phyloP scores from a whole-genome alignment of 2,329 filamentous ascomycete species.

The Verticillium nonalfalfae region DNA sequence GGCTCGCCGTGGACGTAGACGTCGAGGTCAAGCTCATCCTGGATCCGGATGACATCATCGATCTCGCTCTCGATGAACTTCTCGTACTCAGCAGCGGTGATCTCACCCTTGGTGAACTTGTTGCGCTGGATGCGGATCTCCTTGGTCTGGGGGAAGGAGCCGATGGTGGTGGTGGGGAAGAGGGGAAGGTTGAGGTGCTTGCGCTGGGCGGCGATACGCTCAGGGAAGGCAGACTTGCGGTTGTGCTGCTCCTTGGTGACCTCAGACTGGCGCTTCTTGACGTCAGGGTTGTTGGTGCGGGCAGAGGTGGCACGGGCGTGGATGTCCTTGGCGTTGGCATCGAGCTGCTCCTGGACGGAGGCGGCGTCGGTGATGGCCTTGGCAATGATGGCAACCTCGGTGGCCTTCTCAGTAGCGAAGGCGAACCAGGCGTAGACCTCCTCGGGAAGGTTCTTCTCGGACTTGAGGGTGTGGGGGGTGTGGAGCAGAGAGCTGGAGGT shows the following conservation, averaged over 20 bases:
- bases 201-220: conserved; percentile 82
- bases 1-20: conserved; percentile 98
- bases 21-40: conserved; percentile 95
- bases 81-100: conserved; percentile 88
- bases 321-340: conserved; percentile 94
- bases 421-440: conserved; percentile 74
- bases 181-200: conserved; percentile 87
- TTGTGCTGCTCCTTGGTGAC: conserved; percentile 82
- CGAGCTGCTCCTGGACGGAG: conserved; percentile 78
- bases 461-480: conserved; percentile 94
- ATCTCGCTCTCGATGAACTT: conserved; percentile 99
- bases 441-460: conserved; percentile 96
- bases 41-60: conserved; percentile 86
- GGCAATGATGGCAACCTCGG: conserved; percentile 86
- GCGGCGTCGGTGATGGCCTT: conserved; percentile 95
- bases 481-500: conserved; percentile 97
- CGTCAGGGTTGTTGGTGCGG: conserved; percentile 93
- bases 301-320: conserved; percentile 85
- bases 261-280: conserved; percentile 93
- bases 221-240: conserved; percentile 84
- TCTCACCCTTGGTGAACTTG: conserved; percentile 99
- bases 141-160: conserved; percentile 98
- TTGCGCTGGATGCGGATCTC: conserved; percentile 95
- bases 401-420: conserved; percentile 91
- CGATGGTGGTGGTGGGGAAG: conserved; percentile 99